Base-by-base conservation (phyloP, 139 green algal species). In the Micromonas commoda region DNA sequence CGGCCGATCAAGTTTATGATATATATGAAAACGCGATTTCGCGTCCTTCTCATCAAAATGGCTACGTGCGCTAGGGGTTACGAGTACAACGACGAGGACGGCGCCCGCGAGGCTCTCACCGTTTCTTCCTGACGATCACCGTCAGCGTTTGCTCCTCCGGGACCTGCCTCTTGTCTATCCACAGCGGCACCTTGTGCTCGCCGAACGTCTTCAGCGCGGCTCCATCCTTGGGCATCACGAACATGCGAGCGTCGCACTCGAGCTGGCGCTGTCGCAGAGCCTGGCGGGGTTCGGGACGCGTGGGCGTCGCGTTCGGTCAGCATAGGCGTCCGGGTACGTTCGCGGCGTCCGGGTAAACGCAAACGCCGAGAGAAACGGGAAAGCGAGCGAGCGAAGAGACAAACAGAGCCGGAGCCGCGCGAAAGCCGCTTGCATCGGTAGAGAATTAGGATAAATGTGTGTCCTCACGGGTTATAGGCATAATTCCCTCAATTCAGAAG, bases 391-490 rank as follows among this genome's bases (percentile, higher is more conserved):
- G 16, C 45, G 45, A 57, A 16, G 45, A 57, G 9, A 23, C 16
- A 9, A 16, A 9, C 9, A 16, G 45, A 9, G 45, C 45, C 45
- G 45, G 45, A 16, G 9, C 9, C 16, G 9, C 1, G n/a, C 61
- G 19, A 20, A 21, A 3, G 32, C 61, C 37, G 2, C 53, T 57
- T 57, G 45, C 45, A 33, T 33, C 29, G 6, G 65, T 26, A 72
- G 26, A 33, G 65, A 72, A 24, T 51, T 31, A 45, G 65, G 33
- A 72, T 52, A 31, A 45, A 31, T 33, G 29, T 72, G 66, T 61
- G 24, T 75, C 68, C 68, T 75, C 68, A 75, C 68, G 68, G 61
- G n/a, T 75, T 75, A 33, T 63, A 39, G 68, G 35, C 68, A 75
- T 75, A 33, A 75, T 34, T 75, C 68, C 68, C 34, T 60, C 37